These are phyloP conservation scores for Colletotrichum siamense DNA, from an alignment of 2,329 filamentous ascomycete species.

Conservation along the genomic window DNA sequence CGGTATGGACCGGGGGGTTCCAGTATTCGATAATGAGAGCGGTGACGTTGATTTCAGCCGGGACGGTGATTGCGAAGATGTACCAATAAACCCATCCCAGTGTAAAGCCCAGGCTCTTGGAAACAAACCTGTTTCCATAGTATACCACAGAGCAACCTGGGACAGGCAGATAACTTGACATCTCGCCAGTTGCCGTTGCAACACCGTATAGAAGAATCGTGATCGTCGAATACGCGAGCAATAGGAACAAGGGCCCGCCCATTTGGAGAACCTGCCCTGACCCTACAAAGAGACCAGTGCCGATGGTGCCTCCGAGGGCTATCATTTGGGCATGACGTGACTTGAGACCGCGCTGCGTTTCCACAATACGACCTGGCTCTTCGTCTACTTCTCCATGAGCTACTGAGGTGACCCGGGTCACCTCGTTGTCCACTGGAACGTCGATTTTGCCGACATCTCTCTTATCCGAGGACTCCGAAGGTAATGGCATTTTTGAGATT, in stretches of 20 bases:
- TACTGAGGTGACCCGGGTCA: not conserved
- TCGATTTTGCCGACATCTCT: not conserved
- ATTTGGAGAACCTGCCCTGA: conserved; percentile 25
- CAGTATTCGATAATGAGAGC: conserved; percentile 26
- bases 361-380: not conserved
- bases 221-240: not conserved
- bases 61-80: conserved; percentile 40
- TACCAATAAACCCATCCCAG: conserved; percentile 69
- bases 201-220: conserved; percentile 37
- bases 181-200: conserved; percentile 34
- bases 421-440: not conserved
- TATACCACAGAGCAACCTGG: not conserved
- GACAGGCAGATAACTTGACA: conserved; percentile 34
- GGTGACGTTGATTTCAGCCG: conserved; percentile 29
- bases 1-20: conserved; percentile 13
- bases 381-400: not conserved
- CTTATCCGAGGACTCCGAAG: not conserved
- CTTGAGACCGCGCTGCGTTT: conserved; percentile 33
- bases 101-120: conserved; percentile 58
- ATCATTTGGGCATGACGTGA: conserved; percentile 52
- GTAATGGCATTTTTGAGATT: not conserved
- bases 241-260: conserved; percentile 39
- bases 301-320: conserved; percentile 52
- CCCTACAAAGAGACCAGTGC: conserved; percentile 49
- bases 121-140: conserved; percentile 47